phyloP scores from a whole-genome alignment of 148 eudicot species.

The Rhododendron ovatum region DNA sequence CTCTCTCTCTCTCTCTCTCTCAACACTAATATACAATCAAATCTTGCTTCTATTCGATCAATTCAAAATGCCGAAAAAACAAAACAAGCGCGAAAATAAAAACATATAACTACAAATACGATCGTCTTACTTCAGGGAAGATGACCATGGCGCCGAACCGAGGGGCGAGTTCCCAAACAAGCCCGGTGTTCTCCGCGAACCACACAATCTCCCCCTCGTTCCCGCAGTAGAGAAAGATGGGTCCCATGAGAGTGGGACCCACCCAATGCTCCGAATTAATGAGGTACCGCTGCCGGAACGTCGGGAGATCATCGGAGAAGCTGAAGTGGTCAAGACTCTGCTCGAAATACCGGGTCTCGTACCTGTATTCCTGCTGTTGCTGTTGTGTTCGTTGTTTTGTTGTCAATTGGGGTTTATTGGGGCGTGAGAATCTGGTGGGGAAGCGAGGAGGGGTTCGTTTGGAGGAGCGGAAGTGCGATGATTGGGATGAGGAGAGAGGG shows the following conservation, averaged over 20 bases:
- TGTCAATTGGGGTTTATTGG: slow-evolving; percentile 4
- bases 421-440: slow-evolving; percentile 33
- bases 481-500: neutral
- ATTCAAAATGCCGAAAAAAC: neutral
- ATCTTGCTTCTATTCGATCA: neutral
- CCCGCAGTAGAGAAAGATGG: slow-evolving; percentile 85
- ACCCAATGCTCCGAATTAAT: slow-evolving; percentile 59
- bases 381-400: neutral
- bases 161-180: slow-evolving; percentile 83
- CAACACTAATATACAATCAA: neutral
- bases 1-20: neutral
- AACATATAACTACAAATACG: neutral
- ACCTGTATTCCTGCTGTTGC: slow-evolving; percentile 25
- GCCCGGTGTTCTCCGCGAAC: slow-evolving; percentile 79
- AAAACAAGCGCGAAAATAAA: neutral
- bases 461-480: slow-evolving; percentile 10
- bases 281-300: slow-evolving; percentile 59
- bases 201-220: slow-evolving; percentile 87
- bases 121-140: slow-evolving; percentile 64
- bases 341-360: slow-evolving; percentile 53
- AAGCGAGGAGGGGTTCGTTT: slow-evolving; percentile 32
- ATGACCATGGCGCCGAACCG: slow-evolving; percentile 70
- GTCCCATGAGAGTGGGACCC: slow-evolving; percentile 48
- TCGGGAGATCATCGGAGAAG: slow-evolving; percentile 49
- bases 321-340: slow-evolving; percentile 79